phyloP scores from a whole-genome alignment of 345 rosid species.

The sweet orange (Citrus sinensis) region DVS_A1.0 CM039165.1:34689001-34689500 shows the following conservation, averaged over 20 bases:
- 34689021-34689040: background rate
- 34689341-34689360: background rate
- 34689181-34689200: slow-evolving; percentile 84
- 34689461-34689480: slow-evolving; percentile 87
- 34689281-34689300: background rate
- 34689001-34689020: background rate
- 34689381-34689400: slow-evolving; percentile 10
- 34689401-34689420: slow-evolving; percentile 64
- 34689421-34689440: slow-evolving; percentile 51
- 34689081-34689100: background rate
- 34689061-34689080: background rate
- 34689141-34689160: slow-evolving; percentile 84
- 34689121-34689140: slow-evolving; percentile 61
- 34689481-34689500: slow-evolving; percentile 71
- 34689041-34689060: background rate
- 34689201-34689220: slow-evolving; percentile 78
- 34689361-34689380: background rate
- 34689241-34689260: slow-evolving; percentile 92
- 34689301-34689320: slow-evolving; percentile 10
- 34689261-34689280: slow-evolving; percentile 14
- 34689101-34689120: slow-evolving; percentile 14
- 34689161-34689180: slow-evolving; percentile 89
- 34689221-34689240: slow-evolving; percentile 89
- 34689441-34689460: slow-evolving; percentile 81
- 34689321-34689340: background rate